Evolutionary conservation across 768 basidiomycete genomes (phyloP).

Genomic region (Paxillus involutus): DNA sequence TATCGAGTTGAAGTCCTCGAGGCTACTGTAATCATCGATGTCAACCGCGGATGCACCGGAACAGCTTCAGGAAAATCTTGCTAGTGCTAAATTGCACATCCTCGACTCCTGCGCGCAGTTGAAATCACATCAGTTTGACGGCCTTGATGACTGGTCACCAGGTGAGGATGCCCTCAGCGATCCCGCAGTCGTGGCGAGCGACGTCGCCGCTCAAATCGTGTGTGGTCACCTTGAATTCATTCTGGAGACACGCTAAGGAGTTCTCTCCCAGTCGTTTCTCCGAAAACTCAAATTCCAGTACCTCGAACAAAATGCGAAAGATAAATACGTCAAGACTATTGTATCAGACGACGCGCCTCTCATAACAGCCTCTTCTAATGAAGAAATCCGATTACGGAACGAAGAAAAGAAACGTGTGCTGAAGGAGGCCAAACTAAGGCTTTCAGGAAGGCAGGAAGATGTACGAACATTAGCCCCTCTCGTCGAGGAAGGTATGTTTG

Average conservation of each 20-base stretch:
- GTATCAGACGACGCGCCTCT: constrained; percentile 84
- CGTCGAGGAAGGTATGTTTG: constrained; percentile 62
- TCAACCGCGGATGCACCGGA: constrained; percentile 20
- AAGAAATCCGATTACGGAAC: constrained; percentile 57
- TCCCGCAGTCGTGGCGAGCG: constrained; percentile 54
- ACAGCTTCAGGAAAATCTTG: constrained; percentile 27
- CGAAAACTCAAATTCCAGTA: constrained; percentile 88
- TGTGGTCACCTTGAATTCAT: constrained; percentile 19
- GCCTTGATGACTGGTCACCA: constrained; percentile 24
- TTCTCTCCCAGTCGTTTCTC: constrained; percentile 55
- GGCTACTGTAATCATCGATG: constrained; percentile 6
- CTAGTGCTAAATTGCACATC: constrained; percentile 24
- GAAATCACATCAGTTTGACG: constrained; percentile 28
- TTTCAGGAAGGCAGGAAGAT: constrained; percentile 62
- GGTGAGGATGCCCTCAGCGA: constrained; percentile 41
- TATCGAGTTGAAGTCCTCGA: too few relatives aligned
- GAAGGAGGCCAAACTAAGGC: constrained; percentile 60
- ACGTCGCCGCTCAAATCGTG: constrained; percentile 62
- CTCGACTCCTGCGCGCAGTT: constrained; percentile 20
- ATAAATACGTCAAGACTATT: constrained; percentile 84
- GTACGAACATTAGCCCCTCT: constrained; percentile 62
- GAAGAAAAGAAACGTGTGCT: constrained; percentile 69
- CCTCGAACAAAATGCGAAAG: constrained; percentile 87
- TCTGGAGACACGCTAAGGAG: constrained; percentile 2
- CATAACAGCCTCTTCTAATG: constrained; percentile 79